Evolutionary conservation across 225 moss, liverwort and hornwort species (phyloP).

Genomic region (Asterella californica): DNA sequence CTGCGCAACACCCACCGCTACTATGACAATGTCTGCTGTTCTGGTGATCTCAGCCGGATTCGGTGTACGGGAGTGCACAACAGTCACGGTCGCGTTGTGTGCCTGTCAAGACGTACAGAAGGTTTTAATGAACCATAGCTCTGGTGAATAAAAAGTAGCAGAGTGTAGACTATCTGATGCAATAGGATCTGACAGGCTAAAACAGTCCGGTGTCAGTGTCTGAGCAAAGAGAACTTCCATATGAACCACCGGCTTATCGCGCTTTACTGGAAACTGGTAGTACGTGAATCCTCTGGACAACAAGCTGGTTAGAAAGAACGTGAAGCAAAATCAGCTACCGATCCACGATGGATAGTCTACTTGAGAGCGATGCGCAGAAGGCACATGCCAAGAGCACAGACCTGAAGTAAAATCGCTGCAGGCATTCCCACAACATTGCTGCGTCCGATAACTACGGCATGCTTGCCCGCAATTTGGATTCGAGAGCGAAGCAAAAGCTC

Average conservation of each 20-base stretch:
- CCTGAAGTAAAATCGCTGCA: slow-evolving; percentile 85
- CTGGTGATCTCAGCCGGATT: slow-evolving; percentile 78
- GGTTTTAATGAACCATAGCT: neutral
- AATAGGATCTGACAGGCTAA: neutral
- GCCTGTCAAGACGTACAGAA: slow-evolving; percentile 39
- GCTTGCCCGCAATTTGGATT: slow-evolving; percentile 75
- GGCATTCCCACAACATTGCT: slow-evolving; percentile 95
- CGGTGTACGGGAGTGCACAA: slow-evolving; percentile 81
- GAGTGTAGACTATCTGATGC: neutral
- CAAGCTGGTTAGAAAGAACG: neutral
- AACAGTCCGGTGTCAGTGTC: neutral
- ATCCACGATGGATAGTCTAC: neutral
- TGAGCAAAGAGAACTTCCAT: neutral
- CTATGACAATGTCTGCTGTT: slow-evolving; percentile 79
- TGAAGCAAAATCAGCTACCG: too few relatives aligned
- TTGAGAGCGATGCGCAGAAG: neutral
- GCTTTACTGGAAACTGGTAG: too few relatives aligned
- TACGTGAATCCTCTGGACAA: neutral
- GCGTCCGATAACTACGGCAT: slow-evolving; percentile 87
- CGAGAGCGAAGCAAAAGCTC: slow-evolving; percentile 82
- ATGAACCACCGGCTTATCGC: too few relatives aligned
- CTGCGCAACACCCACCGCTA: slow-evolving; percentile 75
- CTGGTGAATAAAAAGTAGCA: neutral
- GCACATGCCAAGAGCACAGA: slow-evolving; percentile 22
- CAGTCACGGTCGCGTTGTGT: slow-evolving; percentile 85